Base-by-base conservation (phyloP, 768 basidiomycete genomes). In the Strobilomyces echinocephalus region DNA sequence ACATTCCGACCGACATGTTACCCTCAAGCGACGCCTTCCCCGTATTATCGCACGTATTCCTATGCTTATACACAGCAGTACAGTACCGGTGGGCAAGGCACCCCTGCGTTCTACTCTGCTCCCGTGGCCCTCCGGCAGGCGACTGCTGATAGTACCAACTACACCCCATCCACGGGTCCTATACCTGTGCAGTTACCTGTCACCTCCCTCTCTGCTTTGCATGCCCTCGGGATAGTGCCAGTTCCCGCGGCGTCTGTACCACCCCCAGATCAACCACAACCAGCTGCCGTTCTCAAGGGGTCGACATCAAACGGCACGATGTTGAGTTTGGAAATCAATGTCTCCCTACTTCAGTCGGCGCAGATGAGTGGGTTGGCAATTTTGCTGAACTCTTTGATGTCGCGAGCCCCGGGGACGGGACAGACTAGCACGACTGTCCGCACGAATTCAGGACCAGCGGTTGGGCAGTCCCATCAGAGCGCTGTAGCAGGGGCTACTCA, bases 341-440 rank as follows among this genome's bases (percentile, higher is more conserved):
- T 90, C 28, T 82, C 83, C 15, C 69, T 84, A 18, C 73, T 92
- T 50, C 85, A 88, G 66, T 76, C 82, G 16, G 73, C 80, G n/a
- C 89, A 91, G 62, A 85, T 87, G 82, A 87, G 78, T 63, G 87
- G 87, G 14, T 61, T 90, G 58, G 86, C 86, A 18, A 72, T 84
- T 57, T 73, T 91, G 11, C 68, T 91, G 56, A 89, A 87, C 67
- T 82, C 84, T 3, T 67, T 90, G 57, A 83, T 87, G 76, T 76
- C 81, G 26, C 76, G 79, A 58, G 66, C 71, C 7, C 26, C 53
- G 21, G 61, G 59, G 39, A 55, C 69, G 40, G 63, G 63, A 16
- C 63, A 69, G 39, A 30, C 57, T 14, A 58, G 44, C 34, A 11
- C 54, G 33, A n/a, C 47, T 5, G n/a, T 21, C 26, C 16, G 54